These are phyloP conservation scores for Thalassiosira exigua DNA, from an alignment of 352 stramenopile genomes.

Conservation along the genomic window DNA sequence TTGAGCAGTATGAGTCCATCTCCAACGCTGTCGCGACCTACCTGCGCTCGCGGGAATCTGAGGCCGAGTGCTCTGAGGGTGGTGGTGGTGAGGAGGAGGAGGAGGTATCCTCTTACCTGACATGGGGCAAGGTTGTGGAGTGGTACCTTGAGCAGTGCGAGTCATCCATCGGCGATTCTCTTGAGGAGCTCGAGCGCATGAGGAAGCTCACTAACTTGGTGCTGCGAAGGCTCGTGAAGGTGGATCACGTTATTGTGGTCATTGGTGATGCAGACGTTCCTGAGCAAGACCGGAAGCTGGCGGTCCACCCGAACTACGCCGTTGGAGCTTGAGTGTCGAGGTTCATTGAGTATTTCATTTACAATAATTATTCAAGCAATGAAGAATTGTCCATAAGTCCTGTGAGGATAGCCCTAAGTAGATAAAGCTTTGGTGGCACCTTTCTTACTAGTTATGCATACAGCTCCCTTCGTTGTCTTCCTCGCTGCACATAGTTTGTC, in stretches of 20 bases:
- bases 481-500: too few species aligned
- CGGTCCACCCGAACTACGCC: slow-evolving; percentile 83
- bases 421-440: too few species aligned
- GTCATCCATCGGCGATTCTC: slow-evolving; percentile 80
- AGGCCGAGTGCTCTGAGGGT: slow-evolving; percentile 60
- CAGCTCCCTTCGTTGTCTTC: too few species aligned
- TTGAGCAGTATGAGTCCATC: slow-evolving; percentile 89
- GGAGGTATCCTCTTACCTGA: slow-evolving; percentile 61
- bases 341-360: too few species aligned
- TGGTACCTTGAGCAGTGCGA: slow-evolving; percentile 86
- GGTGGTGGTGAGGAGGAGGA: too few species aligned
- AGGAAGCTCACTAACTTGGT: slow-evolving; percentile 85
- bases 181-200: slow-evolving; percentile 84
- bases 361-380: too few species aligned
- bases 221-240: slow-evolving; percentile 84
- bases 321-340: too few species aligned
- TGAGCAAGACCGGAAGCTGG: slow-evolving; percentile 68
- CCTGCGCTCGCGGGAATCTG: slow-evolving; percentile 79
- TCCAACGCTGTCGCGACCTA: slow-evolving; percentile 86
- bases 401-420: too few species aligned
- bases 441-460: too few species aligned
- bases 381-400: too few species aligned
- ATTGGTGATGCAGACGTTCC: slow-evolving; percentile 65
- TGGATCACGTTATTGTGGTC: slow-evolving; percentile 80
- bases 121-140: slow-evolving; percentile 83